Percentiles rank a stretch among this genome's conserved stretches.
phyloP scores from a whole-genome alignment of 2,329 filamentous ascomycete genomes.

The Neofusicoccum cordaticola region DNA sequence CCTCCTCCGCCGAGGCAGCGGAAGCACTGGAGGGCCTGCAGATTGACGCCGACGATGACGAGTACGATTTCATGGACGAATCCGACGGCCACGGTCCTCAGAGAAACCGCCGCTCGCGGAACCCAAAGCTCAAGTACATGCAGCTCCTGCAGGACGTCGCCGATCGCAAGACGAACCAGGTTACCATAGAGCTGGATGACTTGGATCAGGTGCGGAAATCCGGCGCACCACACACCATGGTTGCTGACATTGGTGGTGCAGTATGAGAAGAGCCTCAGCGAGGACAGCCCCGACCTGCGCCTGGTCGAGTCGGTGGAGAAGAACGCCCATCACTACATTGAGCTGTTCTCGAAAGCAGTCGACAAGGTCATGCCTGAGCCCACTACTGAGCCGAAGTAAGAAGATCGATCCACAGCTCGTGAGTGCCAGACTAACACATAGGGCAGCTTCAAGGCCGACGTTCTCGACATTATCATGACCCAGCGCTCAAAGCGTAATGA shows the following conservation, averaged over 20 bases:
- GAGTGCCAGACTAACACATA: neutral
- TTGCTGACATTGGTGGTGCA: slow-evolving; percentile 34
- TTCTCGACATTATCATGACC: slow-evolving; percentile 93
- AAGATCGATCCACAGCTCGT: neutral
- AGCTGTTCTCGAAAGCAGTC: slow-evolving; percentile 82
- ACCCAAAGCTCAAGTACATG: slow-evolving; percentile 80
- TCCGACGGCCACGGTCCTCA: slow-evolving; percentile 59
- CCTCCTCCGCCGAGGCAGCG: slow-evolving; percentile 66
- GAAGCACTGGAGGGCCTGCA: slow-evolving; percentile 81
- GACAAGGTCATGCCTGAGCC: slow-evolving; percentile 82
- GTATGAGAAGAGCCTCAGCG: slow-evolving; percentile 70
- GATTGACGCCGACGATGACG: slow-evolving; percentile 88
- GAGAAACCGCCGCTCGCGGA: slow-evolving; percentile 36
- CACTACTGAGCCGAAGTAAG: slow-evolving; percentile 72
- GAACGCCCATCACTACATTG: slow-evolving; percentile 94
- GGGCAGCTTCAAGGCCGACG: slow-evolving; percentile 87
- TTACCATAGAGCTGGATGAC: slow-evolving; percentile 88
- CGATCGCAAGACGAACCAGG: slow-evolving; percentile 72
- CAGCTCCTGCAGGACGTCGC: slow-evolving; percentile 82
- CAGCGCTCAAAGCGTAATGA: slow-evolving; percentile 85
- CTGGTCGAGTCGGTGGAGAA: slow-evolving; percentile 81
- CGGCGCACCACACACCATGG: neutral
- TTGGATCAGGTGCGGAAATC: slow-evolving; percentile 61
- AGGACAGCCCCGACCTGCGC: slow-evolving; percentile 57
- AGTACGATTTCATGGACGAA: slow-evolving; percentile 91